These are phyloP conservation scores for Lycium ferocissimum DNA, from an alignment of 257 asterid species.

Conservation along the genomic window DNA sequence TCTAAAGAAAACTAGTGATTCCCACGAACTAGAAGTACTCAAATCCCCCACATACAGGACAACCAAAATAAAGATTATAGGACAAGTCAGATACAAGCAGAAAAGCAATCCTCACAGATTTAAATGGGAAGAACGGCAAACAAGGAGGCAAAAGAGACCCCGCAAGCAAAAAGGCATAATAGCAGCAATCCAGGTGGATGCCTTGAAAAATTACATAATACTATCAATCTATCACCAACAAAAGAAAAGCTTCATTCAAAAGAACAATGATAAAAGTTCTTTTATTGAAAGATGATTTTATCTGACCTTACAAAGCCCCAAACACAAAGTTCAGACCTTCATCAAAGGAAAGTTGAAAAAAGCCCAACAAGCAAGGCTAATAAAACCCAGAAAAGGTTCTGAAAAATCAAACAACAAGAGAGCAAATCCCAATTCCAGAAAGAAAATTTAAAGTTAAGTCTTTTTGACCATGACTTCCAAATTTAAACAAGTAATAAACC, in stretches of 20 bases:
- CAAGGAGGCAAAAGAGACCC: slow-evolving; percentile 17
- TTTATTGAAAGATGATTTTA: neutral
- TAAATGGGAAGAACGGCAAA: neutral
- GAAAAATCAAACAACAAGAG: slow-evolving; percentile 11
- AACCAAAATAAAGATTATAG: neutral
- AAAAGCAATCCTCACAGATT: neutral
- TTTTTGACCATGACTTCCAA: neutral
- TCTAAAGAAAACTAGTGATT: neutral
- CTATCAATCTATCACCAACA: neutral
- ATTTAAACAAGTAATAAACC: slow-evolving; percentile 15
- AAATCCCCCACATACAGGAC: neutral
- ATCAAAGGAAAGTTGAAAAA: neutral
- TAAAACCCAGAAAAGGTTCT: slow-evolving; percentile 32
- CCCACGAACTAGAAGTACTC: neutral
- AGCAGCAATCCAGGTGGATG: neutral
- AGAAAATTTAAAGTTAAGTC: neutral
- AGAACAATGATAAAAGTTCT: neutral
- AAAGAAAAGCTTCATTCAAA: neutral
- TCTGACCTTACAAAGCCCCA: neutral
- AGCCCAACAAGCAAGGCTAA: neutral
- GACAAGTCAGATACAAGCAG: slow-evolving; percentile 17
- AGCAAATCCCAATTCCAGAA: neutral
- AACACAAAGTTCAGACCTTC: neutral
- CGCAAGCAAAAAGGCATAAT: slow-evolving; percentile 22
- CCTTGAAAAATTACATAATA: neutral